A percentile compares a stretch with the other conserved stretches of the same genome.
These are phyloP conservation scores for Raphanus sativus DNA, from an alignment of 345 rosid species.

Conservation along the genomic window DNA sequence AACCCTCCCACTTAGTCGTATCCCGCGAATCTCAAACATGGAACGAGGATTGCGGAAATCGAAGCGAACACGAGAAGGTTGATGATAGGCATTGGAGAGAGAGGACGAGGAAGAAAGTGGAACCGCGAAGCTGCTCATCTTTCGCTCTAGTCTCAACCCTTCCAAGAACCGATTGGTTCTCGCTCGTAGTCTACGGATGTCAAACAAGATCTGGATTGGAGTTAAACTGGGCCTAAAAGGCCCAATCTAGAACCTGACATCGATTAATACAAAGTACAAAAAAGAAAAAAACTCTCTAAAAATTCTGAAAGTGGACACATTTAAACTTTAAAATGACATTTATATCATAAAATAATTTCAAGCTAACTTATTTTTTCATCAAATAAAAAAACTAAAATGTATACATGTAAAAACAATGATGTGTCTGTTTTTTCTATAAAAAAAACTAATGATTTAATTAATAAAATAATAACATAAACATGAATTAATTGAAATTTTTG, in stretches of 20 bases:
- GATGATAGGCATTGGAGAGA: conserved; percentile 1
- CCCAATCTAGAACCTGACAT: not conserved
- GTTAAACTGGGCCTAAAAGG: not conserved
- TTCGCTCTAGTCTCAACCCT: not conserved
- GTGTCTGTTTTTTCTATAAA: too few species aligned
- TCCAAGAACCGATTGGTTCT: not conserved
- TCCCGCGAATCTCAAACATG: conserved; percentile 29
- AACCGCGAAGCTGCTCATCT: not conserved
- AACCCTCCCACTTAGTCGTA: conserved; percentile 10
- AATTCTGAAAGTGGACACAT: too few species aligned
- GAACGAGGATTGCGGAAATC: conserved; percentile 18
- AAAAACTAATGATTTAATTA: too few species aligned
- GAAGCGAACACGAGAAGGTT: conserved; percentile 8
- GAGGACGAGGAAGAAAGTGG: conserved; percentile 6
- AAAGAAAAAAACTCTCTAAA: too few species aligned
- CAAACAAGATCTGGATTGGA: not conserved
- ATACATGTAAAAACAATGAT: too few species aligned
- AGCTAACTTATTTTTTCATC: too few species aligned
- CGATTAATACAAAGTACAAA: too few species aligned
- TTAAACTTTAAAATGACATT: too few species aligned
- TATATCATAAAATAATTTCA: too few species aligned
- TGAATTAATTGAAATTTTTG: too few species aligned
- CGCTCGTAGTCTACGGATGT: not conserved
- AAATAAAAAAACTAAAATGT: too few species aligned
- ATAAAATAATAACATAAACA: too few species aligned